Evolutionary conservation across 2,329 filamentous ascomycete species (phyloP), one percentile per base, ranked within the genome.

Genomic region (Scytalidium sp.): DNA sequence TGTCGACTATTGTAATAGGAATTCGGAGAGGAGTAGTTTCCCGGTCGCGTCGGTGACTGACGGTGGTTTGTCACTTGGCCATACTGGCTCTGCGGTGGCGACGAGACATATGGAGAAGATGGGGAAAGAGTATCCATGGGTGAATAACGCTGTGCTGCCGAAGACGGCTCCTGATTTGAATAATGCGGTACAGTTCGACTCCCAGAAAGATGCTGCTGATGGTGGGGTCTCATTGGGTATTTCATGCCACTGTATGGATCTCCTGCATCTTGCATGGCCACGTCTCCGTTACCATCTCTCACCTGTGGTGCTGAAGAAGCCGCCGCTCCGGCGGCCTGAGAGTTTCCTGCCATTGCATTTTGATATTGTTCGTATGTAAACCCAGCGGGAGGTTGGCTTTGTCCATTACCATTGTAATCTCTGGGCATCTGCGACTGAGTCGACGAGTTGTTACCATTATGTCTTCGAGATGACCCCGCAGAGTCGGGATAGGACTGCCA

Each of bases 61-160:
- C 89, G 83, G 58, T 80, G 75, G 60, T 73, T 65, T 73, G 65
- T 70, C 19, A 62, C 63, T 56, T 80, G 78, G 20, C 57, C 69
- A 58, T 78, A 79, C 23, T 72, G 63, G 61, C 69, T 70, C 65
- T 56, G 75, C 64, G 74, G 82, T 54, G 75, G 81, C 67, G 75
- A 88, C 72, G 73, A 78, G 65, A 82, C 80, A 71, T 95, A 95
- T 27, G 90, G 85, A 49, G 88, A 87, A 27, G 86, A 83, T 39
- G 91, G 89, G 53, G 91, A 90, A 53, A 95, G 75, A 15, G 84
- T 81, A 67, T 96, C 93, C 92, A 97, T 97, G 56, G 93, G 94
- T 43, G 93, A 97, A 72, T 97, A 97, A 65, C 92, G 84, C 68
- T 95, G 89, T 52, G 91, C 89, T 50, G 90, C 90, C 45, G 89